These are phyloP conservation scores for Pseudozyma sp. DNA, from an alignment of 1,284 basidiomycete genomes.

Conservation along the genomic window DNA sequence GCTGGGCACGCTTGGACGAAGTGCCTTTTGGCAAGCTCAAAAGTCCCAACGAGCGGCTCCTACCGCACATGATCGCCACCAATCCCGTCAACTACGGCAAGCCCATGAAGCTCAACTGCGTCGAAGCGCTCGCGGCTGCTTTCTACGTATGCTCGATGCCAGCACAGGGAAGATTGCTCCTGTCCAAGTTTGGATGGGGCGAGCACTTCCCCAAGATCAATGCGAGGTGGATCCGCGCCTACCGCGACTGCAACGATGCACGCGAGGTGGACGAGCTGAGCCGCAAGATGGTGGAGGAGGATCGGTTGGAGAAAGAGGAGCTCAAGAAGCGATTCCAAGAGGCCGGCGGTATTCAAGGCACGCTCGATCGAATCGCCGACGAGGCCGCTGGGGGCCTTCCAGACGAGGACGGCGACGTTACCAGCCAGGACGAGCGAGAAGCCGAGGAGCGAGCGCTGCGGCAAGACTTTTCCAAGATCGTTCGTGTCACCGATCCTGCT, in stretches of 20 bases:
- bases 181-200: constrained; percentile 64
- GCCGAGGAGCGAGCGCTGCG: constrained; percentile 34
- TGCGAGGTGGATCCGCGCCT: constrained; percentile 49
- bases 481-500: constrained; percentile 47
- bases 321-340: constrained; percentile 43
- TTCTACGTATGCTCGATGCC: constrained; percentile 58
- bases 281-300: constrained; percentile 53
- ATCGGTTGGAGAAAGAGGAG: constrained; percentile 49
- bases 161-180: constrained; percentile 52
- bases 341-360: constrained; percentile 44
- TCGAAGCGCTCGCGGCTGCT: constrained; percentile 64
- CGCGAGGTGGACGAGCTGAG: constrained; percentile 48
- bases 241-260: constrained; percentile 44
- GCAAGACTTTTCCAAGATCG: constrained; percentile 52
- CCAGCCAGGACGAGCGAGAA: constrained; percentile 32
- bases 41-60: constrained; percentile 87
- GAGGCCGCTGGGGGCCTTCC: constrained; percentile 20
- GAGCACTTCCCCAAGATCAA: constrained; percentile 61
- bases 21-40: constrained; percentile 94
- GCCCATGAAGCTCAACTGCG: constrained; percentile 66
- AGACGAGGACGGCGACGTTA: constrained; percentile 12
- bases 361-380: constrained; percentile 44
- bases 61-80: constrained; percentile 65
- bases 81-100: constrained; percentile 68
- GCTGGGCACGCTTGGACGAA: constrained; percentile 93